Percentiles rank a stretch among this genome's conserved stretches.
Conservation (phyloP, 2,329 filamentous ascomycete species). For the Arachnopeziza araneosa region DNA sequence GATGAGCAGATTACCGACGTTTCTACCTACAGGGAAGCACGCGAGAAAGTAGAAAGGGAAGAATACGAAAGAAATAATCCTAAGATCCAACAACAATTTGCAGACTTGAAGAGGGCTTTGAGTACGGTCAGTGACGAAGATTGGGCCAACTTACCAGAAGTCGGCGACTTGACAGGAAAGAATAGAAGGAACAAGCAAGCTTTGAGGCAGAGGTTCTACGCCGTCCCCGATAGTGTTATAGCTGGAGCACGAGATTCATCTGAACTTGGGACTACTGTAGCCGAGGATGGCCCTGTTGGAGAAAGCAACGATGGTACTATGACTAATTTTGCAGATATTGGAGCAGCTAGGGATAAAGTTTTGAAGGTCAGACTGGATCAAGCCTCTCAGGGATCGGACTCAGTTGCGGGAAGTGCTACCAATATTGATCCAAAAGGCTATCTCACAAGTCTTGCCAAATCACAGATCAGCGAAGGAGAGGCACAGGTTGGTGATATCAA, state of each 20-base stretch:
- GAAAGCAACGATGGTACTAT: conserved; percentile 73
- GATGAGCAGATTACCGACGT: conserved; percentile 76
- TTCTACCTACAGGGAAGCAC: conserved; percentile 75
- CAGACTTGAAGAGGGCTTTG: conserved; percentile 86
- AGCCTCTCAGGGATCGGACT: conserved; percentile 68
- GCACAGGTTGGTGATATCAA: conserved; percentile 92
- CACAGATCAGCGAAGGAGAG: conserved; percentile 72
- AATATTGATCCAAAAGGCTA: conserved; percentile 95
- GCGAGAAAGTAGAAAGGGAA: conserved; percentile 83
- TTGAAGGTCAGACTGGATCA: conserved; percentile 91
- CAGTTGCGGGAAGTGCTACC: conserved; percentile 72
- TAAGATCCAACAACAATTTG: conserved; percentile 97
- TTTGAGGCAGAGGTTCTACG: conserved; percentile 81
- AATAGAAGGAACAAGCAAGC: conserved; percentile 82
- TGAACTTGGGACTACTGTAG: conserved; percentile 83
- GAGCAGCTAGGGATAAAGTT: conserved; percentile 92
- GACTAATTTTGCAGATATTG: conserved; percentile 97
- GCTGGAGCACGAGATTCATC: conserved; percentile 75
- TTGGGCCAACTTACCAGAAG: conserved; percentile 92
- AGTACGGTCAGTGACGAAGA: conserved; percentile 89
- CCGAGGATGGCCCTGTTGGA: conserved; percentile 63
- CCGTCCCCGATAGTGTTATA: conserved; percentile 92
- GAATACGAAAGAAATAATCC: conserved; percentile 97
- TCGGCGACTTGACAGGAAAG: conserved; percentile 93
- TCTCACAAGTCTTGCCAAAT: conserved; percentile 82